Base-by-base conservation (phyloP, 345 rosid species). In the Microcos paniculata region DNA sequence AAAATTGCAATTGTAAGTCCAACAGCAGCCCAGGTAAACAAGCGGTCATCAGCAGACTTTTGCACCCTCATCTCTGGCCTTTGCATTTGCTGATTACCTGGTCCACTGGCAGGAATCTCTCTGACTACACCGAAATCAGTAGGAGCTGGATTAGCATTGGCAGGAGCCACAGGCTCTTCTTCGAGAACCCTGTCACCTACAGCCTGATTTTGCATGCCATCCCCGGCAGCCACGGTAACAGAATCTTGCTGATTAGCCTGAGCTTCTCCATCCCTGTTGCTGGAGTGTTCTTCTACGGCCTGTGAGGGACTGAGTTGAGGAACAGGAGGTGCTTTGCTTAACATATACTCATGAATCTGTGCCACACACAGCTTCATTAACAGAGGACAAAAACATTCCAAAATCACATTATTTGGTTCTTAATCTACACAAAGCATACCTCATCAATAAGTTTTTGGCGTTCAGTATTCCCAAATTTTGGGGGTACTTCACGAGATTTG, bases 371-470 rank as follows among this genome's bases (percentile, higher is more conserved):
- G n/a, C 62, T 49, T 67, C 33, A 51, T 75, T 51, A 84, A 43
- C 21, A 31, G 16, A 48, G 6, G 19, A 4, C 51, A 33, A 57
- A 3, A 19, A 4, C 6, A 57, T 15, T 48, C 68, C 23, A 46
- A 72, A 14, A 59, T 11, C 14, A 78, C n/a, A 24, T 1, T 11
- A 46, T 48, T 28, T 6, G 45, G 26, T 40, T 43, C 40, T 49
- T 46, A 70, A 24, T 12, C 13, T 42, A 79, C 26, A 70, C 26
- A 62, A 21, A 66, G 9, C 43, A 45, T 72, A 92, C 98, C 95
- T 96, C 99, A 49, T 90, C 97, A 26, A 96, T 96, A 71, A 96
- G 82, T 52, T 83, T 92, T 78, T 96, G 99, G 30, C 99, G 96
- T 42, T 91, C 98, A 62, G 92, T 72, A 72, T 84, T 90, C 55